Percentiles rank a stretch among this genome's conserved stretches.
Conservation (phyloP, 169 alveolate species). For the Theileria orientalis region DNA sequence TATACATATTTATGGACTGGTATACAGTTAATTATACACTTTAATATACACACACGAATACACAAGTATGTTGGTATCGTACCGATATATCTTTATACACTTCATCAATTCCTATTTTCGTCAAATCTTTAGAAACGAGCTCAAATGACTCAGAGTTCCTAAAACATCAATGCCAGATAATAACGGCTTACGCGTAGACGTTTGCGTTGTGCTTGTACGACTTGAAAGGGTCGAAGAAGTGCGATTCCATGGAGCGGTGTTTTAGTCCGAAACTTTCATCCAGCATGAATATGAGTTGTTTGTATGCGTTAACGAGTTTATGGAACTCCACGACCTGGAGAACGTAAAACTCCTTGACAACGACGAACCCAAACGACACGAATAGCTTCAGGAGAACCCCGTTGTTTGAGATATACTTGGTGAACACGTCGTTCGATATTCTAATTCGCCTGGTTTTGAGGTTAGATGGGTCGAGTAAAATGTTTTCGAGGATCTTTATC, state of each 20-base stretch:
- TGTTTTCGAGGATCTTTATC: conserved; percentile 54
- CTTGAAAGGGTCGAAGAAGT: conserved; percentile 68
- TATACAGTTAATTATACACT: too few species aligned
- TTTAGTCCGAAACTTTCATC: conserved; percentile 9
- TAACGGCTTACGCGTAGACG: conserved; percentile 6
- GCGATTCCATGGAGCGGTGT: conserved; percentile 41
- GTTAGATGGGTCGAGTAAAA: conserved; percentile 47
- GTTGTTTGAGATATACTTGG: conserved; percentile 16
- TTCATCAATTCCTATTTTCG: conserved; percentile 3
- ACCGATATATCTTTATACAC: conserved; percentile 12
- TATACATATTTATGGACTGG: too few species aligned
- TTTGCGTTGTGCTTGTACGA: conserved; percentile 50
- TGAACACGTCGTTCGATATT: conserved; percentile 15
- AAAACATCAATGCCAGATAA: neutral
- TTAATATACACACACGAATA: too few species aligned
- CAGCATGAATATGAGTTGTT: conserved; percentile 18
- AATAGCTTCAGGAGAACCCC: conserved; percentile 13
- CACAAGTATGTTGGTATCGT: neutral
- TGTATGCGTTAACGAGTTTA: conserved; percentile 22
- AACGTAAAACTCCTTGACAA: conserved; percentile 23
- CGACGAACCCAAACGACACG: conserved; percentile 34
- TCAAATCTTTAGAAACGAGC: conserved; percentile 8
- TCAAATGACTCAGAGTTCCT: conserved; percentile 14
- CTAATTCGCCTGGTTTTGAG: conserved; percentile 41
- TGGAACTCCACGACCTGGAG: conserved; percentile 48